Conservation (phyloP, 306 rosid genomes). For the Sicyos baderoa region DNA sequence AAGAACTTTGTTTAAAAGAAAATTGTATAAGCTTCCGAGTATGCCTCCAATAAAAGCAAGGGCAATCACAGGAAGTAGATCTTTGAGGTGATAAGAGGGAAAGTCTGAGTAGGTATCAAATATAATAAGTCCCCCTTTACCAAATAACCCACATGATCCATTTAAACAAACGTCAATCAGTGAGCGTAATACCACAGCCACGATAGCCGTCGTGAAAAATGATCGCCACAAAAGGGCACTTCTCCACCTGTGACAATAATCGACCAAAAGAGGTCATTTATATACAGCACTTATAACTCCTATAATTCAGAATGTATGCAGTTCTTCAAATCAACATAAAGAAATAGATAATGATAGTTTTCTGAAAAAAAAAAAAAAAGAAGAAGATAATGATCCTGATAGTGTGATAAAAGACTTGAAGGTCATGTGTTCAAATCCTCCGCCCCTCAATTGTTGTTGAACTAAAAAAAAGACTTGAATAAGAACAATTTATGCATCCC, state of each 20-base stretch:
- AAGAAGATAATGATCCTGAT: background rate
- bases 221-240: slow-evolving; percentile 94
- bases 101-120: slow-evolving; percentile 65
- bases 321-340: background rate
- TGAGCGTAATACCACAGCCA: slow-evolving; percentile 78
- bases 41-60: slow-evolving; percentile 77
- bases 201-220: slow-evolving; percentile 80
- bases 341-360: background rate
- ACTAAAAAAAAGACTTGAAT: background rate
- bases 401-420: no score
- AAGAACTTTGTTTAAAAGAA: slow-evolving; percentile 54
- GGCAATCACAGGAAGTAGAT: slow-evolving; percentile 67
- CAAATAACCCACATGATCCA: slow-evolving; percentile 85
- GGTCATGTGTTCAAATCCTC: no score
- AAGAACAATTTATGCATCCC: background rate
- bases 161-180: slow-evolving; percentile 73
- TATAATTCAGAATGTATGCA: background rate
- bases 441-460: no score
- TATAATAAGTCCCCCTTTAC: slow-evolving; percentile 94
- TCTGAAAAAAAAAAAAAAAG: no score
- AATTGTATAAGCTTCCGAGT: slow-evolving; percentile 78
- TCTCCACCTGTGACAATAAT: slow-evolving; percentile 70
- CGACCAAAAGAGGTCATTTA: background rate
- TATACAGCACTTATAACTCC: background rate
- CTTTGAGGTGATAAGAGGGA: slow-evolving; percentile 58